Conservation (phyloP, 768 basidiomycete species). For the Holtermanniella nyarrowii region DNA sequence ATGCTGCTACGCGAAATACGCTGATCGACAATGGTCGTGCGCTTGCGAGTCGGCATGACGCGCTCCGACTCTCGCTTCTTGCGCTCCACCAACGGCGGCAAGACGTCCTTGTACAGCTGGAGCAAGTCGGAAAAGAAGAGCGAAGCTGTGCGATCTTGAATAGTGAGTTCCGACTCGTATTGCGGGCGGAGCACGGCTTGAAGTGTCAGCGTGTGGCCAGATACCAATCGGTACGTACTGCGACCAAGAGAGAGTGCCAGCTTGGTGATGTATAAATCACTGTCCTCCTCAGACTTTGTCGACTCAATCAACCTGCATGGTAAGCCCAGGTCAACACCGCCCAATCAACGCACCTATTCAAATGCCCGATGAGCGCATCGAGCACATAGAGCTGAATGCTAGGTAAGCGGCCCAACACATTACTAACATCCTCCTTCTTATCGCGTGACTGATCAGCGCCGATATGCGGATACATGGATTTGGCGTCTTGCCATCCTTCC, state of each 20-base stretch:
- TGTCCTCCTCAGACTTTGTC: conserved; percentile 58
- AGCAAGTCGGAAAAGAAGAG: conserved; percentile 76
- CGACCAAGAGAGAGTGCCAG: conserved; percentile 77
- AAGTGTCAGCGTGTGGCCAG: not conserved
- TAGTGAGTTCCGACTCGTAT: conserved; percentile 67
- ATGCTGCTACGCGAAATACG: conserved; percentile 69
- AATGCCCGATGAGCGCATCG: conserved; percentile 64
- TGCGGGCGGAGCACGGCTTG: conserved; percentile 73
- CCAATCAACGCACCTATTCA: conserved; percentile 50
- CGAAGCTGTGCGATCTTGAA: conserved; percentile 82
- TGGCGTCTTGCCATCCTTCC: conserved; percentile 86
- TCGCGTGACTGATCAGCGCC: conserved; percentile 50
- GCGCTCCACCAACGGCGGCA: conserved; percentile 70
- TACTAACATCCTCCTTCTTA: conserved; percentile 49
- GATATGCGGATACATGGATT: conserved; percentile 71
- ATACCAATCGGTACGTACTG: conserved; percentile 48
- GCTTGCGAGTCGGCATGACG: conserved; percentile 69
- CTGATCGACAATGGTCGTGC: conserved; percentile 80
- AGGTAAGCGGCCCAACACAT: conserved; percentile 60
- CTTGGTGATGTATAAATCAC: conserved; percentile 76
- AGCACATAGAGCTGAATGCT: conserved; percentile 71
- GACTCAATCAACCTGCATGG: conserved; percentile 59
- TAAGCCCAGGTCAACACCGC: conserved; percentile 37
- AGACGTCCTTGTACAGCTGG: conserved; percentile 58
- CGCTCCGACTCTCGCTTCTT: conserved; percentile 84